phyloP scores from a whole-genome alignment of 2,329 filamentous ascomycete genomes.

The Thielaviopsis populi region DNA sequence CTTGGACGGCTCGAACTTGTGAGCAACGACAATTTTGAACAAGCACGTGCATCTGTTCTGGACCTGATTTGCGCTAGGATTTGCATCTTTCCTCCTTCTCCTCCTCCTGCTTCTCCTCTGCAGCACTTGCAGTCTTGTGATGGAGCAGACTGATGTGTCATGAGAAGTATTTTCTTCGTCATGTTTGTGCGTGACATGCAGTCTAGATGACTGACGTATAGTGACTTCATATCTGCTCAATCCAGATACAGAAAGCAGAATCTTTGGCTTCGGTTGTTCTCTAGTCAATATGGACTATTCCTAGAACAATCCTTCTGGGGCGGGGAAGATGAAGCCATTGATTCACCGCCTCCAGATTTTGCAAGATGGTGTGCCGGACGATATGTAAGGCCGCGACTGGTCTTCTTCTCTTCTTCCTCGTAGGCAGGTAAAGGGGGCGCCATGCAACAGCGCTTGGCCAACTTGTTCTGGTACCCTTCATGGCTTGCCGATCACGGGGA shows the following conservation, averaged over 20 bases:
- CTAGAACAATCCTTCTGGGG: neutral
- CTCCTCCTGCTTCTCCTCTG: too few species aligned
- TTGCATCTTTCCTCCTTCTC: neutral
- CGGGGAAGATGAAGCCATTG: neutral
- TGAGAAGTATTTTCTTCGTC: neutral
- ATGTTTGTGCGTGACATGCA: neutral
- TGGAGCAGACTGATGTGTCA: neutral
- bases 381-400: too few species aligned
- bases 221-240: neutral
- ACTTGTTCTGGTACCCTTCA: too few species aligned
- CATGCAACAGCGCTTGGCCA: too few species aligned
- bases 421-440: too few species aligned
- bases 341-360: conserved; percentile 1
- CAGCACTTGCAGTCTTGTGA: neutral
- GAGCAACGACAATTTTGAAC: neutral
- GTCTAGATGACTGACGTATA: neutral
- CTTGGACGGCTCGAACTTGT: neutral
- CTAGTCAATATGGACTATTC: neutral
- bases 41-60: neutral
- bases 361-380: neutral
- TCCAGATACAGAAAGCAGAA: neutral
- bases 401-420: too few species aligned
- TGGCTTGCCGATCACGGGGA: too few species aligned
- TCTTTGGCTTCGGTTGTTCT: neutral
- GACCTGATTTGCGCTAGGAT: neutral